Conservation (phyloP, 352 stramenopile genomes). For the Phytopythium boreale region DNA sequence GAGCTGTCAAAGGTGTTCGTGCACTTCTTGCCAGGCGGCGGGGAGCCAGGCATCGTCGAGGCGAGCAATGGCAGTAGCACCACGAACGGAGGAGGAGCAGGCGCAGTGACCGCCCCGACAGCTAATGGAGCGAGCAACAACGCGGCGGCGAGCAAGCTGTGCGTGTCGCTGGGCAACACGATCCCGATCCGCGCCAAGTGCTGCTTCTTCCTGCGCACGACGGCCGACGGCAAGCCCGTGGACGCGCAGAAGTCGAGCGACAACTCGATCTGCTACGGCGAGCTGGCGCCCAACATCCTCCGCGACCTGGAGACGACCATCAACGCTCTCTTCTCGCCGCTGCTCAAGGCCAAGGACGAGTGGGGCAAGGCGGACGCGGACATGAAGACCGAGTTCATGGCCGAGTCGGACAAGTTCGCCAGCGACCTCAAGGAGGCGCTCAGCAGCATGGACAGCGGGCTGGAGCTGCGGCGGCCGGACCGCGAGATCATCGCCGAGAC, state of each 20-base stretch:
- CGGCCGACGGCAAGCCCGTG: conserved; percentile 65
- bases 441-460: conserved; percentile 93
- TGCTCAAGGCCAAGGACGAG: conserved; percentile 92
- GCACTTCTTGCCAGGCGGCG: conserved; percentile 45
- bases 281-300: conserved; percentile 81
- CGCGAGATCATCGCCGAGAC: conserved; percentile 69
- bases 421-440: conserved; percentile 93
- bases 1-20: conserved; percentile 78
- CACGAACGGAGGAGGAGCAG: conserved; percentile 1
- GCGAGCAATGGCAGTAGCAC: conserved; percentile 3
- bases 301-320: conserved; percentile 79
- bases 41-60: background rate
- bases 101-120: background rate
- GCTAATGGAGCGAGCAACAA: conserved; percentile 14
- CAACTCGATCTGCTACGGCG: conserved; percentile 79
- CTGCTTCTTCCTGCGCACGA: conserved; percentile 81
- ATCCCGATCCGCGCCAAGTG: conserved; percentile 76
- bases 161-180: conserved; percentile 63
- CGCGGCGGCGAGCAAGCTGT: conserved; percentile 45
- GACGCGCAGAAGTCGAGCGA: conserved; percentile 76
- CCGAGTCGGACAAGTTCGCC: conserved; percentile 94
- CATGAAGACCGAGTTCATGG: conserved; percentile 91
- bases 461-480: conserved; percentile 90
- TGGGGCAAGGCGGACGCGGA: conserved; percentile 95
- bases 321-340: conserved; percentile 84